phyloP scores from a whole-genome alignment of 2,329 filamentous ascomycete species.

The Tolypocladium paradoxum region DNA sequence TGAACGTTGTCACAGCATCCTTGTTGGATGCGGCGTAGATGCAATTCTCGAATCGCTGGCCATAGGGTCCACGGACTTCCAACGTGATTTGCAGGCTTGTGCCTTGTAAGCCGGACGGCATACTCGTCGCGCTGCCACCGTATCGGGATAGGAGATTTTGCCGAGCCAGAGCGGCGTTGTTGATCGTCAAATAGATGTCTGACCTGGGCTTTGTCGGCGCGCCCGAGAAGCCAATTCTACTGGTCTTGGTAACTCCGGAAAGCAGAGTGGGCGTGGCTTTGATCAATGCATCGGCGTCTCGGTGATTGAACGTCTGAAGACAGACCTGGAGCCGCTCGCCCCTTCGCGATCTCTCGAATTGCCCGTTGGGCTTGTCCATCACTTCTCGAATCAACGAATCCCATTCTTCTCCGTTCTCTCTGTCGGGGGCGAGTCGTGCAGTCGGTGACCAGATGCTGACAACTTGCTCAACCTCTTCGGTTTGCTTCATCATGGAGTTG shows the following conservation, averaged over 20 bases:
- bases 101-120: conserved; percentile 50
- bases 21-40: conserved; percentile 81
- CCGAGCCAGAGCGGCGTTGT: conserved; percentile 65
- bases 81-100: conserved; percentile 78
- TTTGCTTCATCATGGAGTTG: conserved; percentile 61
- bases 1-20: conserved; percentile 71
- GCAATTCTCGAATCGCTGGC: conserved; percentile 76
- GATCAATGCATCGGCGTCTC: conserved; percentile 71
- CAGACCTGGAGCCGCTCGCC: conserved; percentile 73
- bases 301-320: conserved; percentile 64
- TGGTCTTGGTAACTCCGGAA: conserved; percentile 68
- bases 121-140: conserved; percentile 63
- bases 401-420: conserved; percentile 54
- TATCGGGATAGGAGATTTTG: conserved; percentile 61
- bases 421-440: conserved; percentile 41
- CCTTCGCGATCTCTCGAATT: conserved; percentile 60
- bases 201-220: conserved; percentile 80
- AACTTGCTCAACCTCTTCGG: conserved; percentile 63
- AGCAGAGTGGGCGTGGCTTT: conserved; percentile 81
- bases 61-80: conserved; percentile 70
- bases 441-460: conserved; percentile 67
- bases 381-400: conserved; percentile 63
- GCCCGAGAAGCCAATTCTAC: conserved; percentile 86
- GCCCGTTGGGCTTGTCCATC: conserved; percentile 61
- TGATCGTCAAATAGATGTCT: conserved; percentile 87